phyloP scores from a whole-genome alignment of 257 asterid species.

The Paraleonurus japonicus region DNA sequence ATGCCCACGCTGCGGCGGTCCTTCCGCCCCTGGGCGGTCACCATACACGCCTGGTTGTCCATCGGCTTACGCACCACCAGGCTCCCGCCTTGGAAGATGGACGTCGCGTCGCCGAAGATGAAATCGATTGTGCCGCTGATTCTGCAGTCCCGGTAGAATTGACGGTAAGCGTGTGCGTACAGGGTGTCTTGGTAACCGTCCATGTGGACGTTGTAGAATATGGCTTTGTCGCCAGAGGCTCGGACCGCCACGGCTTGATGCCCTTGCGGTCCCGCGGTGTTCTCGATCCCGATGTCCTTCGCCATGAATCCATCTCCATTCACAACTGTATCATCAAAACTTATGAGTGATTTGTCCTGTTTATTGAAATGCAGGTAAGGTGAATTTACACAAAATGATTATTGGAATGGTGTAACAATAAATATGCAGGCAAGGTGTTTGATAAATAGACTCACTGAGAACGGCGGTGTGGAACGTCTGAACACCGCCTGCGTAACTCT shows the following conservation, averaged over 20 bases:
- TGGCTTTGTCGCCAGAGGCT: conserved; percentile 57
- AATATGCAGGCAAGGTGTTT: not conserved
- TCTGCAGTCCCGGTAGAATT: conserved; percentile 62
- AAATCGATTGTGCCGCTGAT: conserved; percentile 80
- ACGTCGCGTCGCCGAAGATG: conserved; percentile 70
- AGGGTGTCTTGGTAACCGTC: conserved; percentile 79
- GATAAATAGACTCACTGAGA: conserved; percentile 32
- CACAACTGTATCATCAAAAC: too few species aligned
- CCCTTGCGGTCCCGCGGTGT: conserved; percentile 64
- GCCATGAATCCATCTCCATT: conserved; percentile 64
- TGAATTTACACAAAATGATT: too few species aligned
- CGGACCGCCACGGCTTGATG: conserved; percentile 82
- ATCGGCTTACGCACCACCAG: conserved; percentile 66
- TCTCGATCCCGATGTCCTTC: conserved; percentile 70
- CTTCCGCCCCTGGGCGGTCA: conserved; percentile 85
- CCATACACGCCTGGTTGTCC: conserved; percentile 69
- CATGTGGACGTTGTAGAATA: conserved; percentile 63
- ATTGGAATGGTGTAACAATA: too few species aligned
- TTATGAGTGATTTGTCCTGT: too few species aligned
- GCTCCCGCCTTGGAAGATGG: conserved; percentile 63
- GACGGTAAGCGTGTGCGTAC: conserved; percentile 69
- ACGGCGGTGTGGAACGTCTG: conserved; percentile 51
- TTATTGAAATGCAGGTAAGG: too few species aligned
- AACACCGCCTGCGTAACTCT: conserved; percentile 39
- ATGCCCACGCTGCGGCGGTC: conserved; percentile 50